These are phyloP conservation scores for Davidsoniella neocaledoniae DNA, from an alignment of 2,329 filamentous ascomycete genomes.

Conservation along the genomic window DNA sequence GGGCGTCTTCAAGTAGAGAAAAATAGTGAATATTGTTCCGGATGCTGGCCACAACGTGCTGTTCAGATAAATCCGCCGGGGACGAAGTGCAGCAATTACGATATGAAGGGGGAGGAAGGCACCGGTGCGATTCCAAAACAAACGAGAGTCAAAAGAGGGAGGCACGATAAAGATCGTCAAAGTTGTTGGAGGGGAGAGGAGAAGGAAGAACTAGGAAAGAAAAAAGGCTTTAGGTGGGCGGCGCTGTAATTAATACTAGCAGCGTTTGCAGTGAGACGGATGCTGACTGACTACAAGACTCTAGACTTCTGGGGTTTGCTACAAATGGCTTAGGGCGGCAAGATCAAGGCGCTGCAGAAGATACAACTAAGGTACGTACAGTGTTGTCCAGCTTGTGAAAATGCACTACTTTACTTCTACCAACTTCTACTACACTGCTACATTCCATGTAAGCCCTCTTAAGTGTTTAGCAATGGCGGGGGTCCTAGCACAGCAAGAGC, in stretches of 20 bases:
- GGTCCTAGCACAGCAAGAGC: neutral
- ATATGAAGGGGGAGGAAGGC: slow-evolving; percentile 9
- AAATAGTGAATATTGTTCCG: slow-evolving; percentile 8
- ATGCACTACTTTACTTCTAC: too few species aligned
- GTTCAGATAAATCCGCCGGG: slow-evolving; percentile 10
- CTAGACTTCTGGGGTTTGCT: too few species aligned
- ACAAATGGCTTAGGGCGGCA: too few species aligned
- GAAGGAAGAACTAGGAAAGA: neutral
- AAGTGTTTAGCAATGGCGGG: slow-evolving; percentile 6
- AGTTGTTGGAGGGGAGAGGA: neutral
- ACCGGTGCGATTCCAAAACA: slow-evolving; percentile 14
- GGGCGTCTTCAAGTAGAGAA: too few species aligned
- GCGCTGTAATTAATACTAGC: too few species aligned
- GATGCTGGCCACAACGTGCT: slow-evolving; percentile 9
- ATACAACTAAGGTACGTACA: too few species aligned
- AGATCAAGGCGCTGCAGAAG: too few species aligned
- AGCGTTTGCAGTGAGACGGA: too few species aligned
- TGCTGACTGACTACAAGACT: too few species aligned
- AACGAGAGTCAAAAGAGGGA: slow-evolving; percentile 9
- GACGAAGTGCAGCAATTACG: slow-evolving; percentile 10
- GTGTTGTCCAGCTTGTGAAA: too few species aligned
- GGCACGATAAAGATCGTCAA: neutral
- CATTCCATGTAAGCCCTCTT: neutral
- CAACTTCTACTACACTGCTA: neutral
- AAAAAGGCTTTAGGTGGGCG: neutral